A percentile compares a stretch with the other conserved stretches of the same genome.
Conservation (phyloP, 805 yeast genomes). For the Jamesozyma jinghongensis region DNA sequence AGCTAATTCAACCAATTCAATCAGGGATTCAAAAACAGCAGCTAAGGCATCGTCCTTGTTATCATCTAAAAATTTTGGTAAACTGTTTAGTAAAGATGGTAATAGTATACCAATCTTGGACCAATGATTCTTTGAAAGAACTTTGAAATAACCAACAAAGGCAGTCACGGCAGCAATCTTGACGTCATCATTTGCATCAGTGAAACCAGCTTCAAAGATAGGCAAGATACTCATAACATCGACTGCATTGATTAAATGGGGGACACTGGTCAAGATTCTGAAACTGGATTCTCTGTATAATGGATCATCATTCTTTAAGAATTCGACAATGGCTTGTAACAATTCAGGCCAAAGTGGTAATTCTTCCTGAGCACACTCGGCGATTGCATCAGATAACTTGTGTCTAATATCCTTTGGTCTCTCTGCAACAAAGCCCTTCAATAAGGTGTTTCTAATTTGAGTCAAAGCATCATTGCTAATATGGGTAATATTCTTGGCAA, state of each 20-base stretch:
- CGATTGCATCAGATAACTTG: constrained; percentile 86
- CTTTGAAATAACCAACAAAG: constrained; percentile 80
- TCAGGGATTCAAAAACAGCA: constrained; percentile 77
- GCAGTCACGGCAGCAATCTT: constrained; percentile 89
- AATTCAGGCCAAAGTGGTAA: constrained; percentile 66
- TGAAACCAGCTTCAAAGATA: constrained; percentile 72
- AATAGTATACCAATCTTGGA: constrained; percentile 62
- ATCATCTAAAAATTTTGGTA: constrained; percentile 72
- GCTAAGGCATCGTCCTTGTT: constrained; percentile 79
- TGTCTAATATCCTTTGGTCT: constrained; percentile 77
- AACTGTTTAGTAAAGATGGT: constrained; percentile 75
- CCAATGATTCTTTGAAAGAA: constrained; percentile 75
- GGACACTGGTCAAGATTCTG: constrained; percentile 78
- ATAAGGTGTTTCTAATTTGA: constrained; percentile 55
- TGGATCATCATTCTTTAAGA: constrained; percentile 46
- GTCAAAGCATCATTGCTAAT: constrained; percentile 47
- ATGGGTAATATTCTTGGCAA: constrained; percentile 71
- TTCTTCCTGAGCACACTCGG: constrained; percentile 77
- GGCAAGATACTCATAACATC: constrained; percentile 51
- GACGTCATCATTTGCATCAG: constrained; percentile 70
- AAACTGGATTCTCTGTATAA: constrained; percentile 78
- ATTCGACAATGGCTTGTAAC: constrained; percentile 63
- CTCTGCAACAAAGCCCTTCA: constrained; percentile 63
- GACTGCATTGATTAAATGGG: constrained; percentile 59
- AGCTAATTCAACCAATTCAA: constrained; percentile 85